Evolutionary conservation across 768 basidiomycete species (phyloP), one percentile per base, ranked within the genome.

Genomic region (Serendipita indica): DNA sequence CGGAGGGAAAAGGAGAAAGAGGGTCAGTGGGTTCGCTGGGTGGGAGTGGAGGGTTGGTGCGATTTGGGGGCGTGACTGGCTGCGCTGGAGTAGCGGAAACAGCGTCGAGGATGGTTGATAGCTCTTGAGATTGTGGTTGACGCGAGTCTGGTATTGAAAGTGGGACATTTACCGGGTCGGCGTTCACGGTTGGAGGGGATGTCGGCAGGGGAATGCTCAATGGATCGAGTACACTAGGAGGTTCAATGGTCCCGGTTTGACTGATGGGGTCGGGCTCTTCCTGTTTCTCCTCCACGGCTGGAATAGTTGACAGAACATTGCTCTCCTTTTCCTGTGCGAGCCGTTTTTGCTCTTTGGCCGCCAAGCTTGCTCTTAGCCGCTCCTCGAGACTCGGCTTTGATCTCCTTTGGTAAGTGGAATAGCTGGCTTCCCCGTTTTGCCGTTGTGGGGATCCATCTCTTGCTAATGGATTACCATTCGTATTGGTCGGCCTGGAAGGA

Each of bases 361-460:
- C 74, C 63, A 82, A 77, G 27, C 77, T 75, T 72, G 84, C 82
- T 43, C 82, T 78, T n/a, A 89, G 72, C 43, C 88, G 75, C 60
- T 89, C 87, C 69, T 89, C 88, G 1, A 89, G 72, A 22, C 77
- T 84, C 5, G 77, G 73, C 66, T 84, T 83, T 45, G 74, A 1
- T 12, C 49, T 18, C n/a, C 49, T 25, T 27, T 54, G 49, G 49
- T 54, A 54, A 22, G 49, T 54, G 7, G 49, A 54, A 27, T 54
- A 54, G 3, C 22, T 30, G 7, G 16, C 5, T 43, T 43, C 41
- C 18, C 7, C n/a, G 18, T 25, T 52, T n/a, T n/a, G n/a, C n/a
- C n/a, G n/a, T n/a, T n/a, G n/a, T n/a, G n/a, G n/a, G n/a, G n/a
- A n/a, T n/a, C n/a, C n/a, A n/a, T n/a, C n/a, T n/a, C n/a, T n/a